Evolutionary conservation across 805 yeast species (phyloP).

Genomic region (Jamesozyma spencerorum): DNA sequence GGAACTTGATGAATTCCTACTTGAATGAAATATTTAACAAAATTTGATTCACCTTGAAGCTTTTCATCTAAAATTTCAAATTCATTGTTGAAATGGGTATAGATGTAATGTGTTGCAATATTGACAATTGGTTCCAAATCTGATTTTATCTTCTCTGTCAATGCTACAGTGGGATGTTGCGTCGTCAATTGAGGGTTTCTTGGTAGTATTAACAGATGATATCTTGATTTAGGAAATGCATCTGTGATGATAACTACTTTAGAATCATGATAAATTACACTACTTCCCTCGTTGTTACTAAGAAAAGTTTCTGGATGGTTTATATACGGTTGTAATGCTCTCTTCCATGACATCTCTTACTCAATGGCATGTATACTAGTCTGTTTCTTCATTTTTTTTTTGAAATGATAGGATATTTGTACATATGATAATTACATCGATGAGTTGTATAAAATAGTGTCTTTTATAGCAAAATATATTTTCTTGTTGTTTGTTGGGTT

Average conservation of each 20-base stretch:
- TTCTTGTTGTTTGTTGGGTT: background rate
- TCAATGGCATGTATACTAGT: background rate
- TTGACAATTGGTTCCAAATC: conserved; percentile 30
- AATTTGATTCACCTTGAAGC: conserved; percentile 11
- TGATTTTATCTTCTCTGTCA: conserved; percentile 32
- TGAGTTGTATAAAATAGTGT: too few species aligned
- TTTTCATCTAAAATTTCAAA: conserved; percentile 6
- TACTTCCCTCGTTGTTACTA: conserved; percentile 7
- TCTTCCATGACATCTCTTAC: conserved; percentile 37
- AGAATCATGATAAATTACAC: conserved; percentile 41
- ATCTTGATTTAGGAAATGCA: conserved; percentile 49
- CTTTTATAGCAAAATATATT: background rate
- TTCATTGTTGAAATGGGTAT: conserved; percentile 17
- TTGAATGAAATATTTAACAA: conserved; percentile 29
- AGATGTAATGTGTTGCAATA: conserved; percentile 23
- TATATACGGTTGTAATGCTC: conserved; percentile 42
- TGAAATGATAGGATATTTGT: too few species aligned
- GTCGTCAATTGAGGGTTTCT: conserved; percentile 34
- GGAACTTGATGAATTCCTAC: conserved; percentile 68
- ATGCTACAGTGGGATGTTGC: conserved; percentile 41
- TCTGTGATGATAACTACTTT: conserved; percentile 51
- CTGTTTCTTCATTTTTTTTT: too few species aligned
- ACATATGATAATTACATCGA: too few species aligned
- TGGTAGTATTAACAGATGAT: conserved; percentile 58
- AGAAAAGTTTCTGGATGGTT: conserved; percentile 34